A percentile compares a stretch with the other conserved stretches of the same genome.
Conservation (phyloP, 306 rosid genomes). For the Cicer cuneatum region DNA sequence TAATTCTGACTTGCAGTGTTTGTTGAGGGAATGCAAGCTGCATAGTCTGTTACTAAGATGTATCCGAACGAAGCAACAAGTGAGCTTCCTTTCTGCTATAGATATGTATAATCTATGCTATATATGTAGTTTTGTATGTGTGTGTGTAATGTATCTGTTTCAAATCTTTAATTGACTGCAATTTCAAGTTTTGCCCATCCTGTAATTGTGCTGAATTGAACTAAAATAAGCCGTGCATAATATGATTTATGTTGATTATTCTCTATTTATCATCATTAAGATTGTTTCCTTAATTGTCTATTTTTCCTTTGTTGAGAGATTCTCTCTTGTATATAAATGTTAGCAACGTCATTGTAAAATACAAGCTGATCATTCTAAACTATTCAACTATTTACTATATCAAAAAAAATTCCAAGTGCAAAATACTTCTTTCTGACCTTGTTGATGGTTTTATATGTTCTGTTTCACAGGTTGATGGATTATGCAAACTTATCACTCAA, state of each 20-base stretch:
- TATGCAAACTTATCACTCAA: constrained; percentile 79
- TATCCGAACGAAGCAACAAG: constrained; percentile 85
- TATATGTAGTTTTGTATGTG: not conserved
- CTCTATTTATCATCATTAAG: too few relatives aligned
- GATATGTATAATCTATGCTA: constrained; percentile 20
- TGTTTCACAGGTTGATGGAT: constrained; percentile 69
- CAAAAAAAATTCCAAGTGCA: constrained; percentile 29
- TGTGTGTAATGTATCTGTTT: constrained; percentile 7
- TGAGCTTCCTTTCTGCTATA: constrained; percentile 52
- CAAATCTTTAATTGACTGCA: not conserved
- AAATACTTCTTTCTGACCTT: constrained; percentile 41
- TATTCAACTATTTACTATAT: constrained; percentile 4
- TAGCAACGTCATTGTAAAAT: too few relatives aligned
- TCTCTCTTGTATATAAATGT: not conserved
- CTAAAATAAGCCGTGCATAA: constrained; percentile 19
- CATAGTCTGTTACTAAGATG: constrained; percentile 64
- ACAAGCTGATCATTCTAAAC: too few relatives aligned
- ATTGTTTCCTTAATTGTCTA: too few relatives aligned
- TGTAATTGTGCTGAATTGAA: constrained; percentile 25
- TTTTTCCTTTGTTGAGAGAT: too few relatives aligned
- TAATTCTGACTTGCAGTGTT: constrained; percentile 59
- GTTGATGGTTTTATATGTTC: constrained; percentile 49
- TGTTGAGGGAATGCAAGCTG: constrained; percentile 74
- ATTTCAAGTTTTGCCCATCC: constrained; percentile 27
- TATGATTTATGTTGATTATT: too few relatives aligned